Conservation (phyloP, 768 basidiomycete genomes). For the Megacollybia marginata region DNA sequence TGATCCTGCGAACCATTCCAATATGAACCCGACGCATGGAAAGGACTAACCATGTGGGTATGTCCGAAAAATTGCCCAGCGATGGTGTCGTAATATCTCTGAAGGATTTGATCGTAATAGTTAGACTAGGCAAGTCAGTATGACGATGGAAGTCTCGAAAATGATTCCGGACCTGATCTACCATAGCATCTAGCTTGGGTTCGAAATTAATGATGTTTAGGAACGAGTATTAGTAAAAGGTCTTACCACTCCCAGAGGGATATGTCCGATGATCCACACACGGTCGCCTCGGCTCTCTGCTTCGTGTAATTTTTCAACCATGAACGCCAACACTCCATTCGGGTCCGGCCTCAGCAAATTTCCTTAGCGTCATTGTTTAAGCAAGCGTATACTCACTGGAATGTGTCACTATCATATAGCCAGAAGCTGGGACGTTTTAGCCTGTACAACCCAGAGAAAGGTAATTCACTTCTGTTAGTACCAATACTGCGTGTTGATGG, state of each 20-base stretch:
- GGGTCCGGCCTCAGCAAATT: constrained; percentile 57
- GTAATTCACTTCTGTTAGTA: constrained; percentile 45
- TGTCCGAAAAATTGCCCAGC: constrained; percentile 30
- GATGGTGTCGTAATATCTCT: constrained; percentile 30
- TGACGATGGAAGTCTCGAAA: too few species aligned
- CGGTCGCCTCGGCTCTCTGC: constrained; percentile 55
- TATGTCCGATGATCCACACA: constrained; percentile 57
- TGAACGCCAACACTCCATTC: constrained; percentile 51
- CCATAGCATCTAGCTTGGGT: constrained; percentile 36
- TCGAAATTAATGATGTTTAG: too few species aligned
- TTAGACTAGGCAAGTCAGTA: too few species aligned
- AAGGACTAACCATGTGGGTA: constrained; percentile 8
- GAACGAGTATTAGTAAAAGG: too few species aligned
- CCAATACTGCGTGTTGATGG: constrained; percentile 56
- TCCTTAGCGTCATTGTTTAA: too few species aligned
- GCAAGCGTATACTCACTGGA: too few species aligned
- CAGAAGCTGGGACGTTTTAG: constrained; percentile 32
- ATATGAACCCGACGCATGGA: not conserved
- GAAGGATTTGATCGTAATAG: too few species aligned
- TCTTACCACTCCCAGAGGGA: constrained; percentile 53
- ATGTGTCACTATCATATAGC: too few species aligned
- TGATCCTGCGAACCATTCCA: constrained; percentile 20
- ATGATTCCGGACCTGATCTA: constrained; percentile 39
- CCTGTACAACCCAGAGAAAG: not conserved
- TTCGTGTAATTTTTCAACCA: constrained; percentile 45